Conservation (phyloP, 2,329 filamentous ascomycete species). For the Nemania bipapillata region DNA sequence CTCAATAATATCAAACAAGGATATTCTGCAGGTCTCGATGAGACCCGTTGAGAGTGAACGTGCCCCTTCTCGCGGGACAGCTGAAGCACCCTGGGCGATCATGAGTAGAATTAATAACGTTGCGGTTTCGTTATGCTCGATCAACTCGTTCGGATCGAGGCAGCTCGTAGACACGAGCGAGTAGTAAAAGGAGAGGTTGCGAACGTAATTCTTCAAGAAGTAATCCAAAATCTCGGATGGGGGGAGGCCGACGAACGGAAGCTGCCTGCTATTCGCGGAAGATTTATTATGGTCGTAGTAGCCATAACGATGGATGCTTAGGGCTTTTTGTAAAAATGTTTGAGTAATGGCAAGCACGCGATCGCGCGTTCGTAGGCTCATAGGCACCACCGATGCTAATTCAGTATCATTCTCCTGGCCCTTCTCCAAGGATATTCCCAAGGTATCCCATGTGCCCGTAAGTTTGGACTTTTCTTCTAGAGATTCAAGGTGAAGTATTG, state of each 20-base stretch:
- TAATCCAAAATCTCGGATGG: conserved; percentile 73
- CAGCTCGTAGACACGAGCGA: conserved; percentile 69
- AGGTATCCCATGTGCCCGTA: conserved; percentile 59
- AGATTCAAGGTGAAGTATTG: conserved; percentile 63
- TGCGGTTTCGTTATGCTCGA: conserved; percentile 73
- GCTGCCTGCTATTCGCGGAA: conserved; percentile 61
- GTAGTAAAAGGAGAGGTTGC: conserved; percentile 74
- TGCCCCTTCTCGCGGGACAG: conserved; percentile 72
- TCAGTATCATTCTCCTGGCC: conserved; percentile 54
- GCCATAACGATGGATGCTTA: conserved; percentile 72
- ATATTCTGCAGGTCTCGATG: conserved; percentile 77
- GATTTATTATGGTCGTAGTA: conserved; percentile 55
- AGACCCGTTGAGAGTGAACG: conserved; percentile 73
- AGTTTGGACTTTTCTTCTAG: conserved; percentile 63
- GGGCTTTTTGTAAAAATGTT: conserved; percentile 74
- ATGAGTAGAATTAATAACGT: conserved; percentile 75
- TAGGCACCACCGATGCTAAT: conserved; percentile 58
- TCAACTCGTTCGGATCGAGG: conserved; percentile 73
- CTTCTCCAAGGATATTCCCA: conserved; percentile 57
- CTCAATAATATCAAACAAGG: conserved; percentile 76
- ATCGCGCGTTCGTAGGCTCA: conserved; percentile 67
- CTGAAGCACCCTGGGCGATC: conserved; percentile 76
- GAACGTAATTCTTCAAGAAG: conserved; percentile 73
- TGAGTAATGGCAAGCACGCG: conserved; percentile 78
- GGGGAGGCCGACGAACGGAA: conserved; percentile 73